phyloP scores from a whole-genome alignment of 768 basidiomycete species.

The Suillus variegatus region DNA sequence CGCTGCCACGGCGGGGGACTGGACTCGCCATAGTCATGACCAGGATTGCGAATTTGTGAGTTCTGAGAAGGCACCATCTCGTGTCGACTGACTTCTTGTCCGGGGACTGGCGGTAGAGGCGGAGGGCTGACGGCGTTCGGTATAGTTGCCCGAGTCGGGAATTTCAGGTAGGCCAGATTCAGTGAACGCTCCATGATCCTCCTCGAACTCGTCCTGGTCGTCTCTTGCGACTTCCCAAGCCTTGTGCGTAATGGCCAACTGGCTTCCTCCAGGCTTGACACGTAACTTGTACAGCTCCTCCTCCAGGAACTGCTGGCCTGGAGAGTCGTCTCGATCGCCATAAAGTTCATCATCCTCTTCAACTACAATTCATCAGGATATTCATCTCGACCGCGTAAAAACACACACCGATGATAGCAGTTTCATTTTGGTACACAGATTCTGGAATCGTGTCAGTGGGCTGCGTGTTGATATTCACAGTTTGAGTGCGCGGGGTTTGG shows the following conservation, averaged over 20 bases:
- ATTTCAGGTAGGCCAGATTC: slow-evolving; percentile 73
- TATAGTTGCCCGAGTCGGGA: slow-evolving; percentile 64
- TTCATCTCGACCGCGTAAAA: slow-evolving; percentile 47
- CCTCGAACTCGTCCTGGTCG: slow-evolving; percentile 53
- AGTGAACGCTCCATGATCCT: slow-evolving; percentile 52
- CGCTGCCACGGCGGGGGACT: slow-evolving; percentile 81
- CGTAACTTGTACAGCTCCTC: slow-evolving; percentile 81
- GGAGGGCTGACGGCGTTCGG: slow-evolving; percentile 43
- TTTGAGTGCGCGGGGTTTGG: slow-evolving; percentile 64
- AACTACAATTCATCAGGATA: slow-evolving; percentile 33
- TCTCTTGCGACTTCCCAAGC: slow-evolving; percentile 82
- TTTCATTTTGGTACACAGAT: slow-evolving; percentile 44
- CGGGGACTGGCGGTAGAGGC: slow-evolving; percentile 43
- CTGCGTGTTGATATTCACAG: slow-evolving; percentile 71
- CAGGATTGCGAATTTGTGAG: slow-evolving; percentile 42
- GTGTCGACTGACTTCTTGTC: slow-evolving; percentile 35
- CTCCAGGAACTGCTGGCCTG: slow-evolving; percentile 78
- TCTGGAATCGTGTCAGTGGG: slow-evolving; percentile 61
- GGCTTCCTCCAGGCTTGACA: slow-evolving; percentile 67
- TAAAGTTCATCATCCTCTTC: slow-evolving; percentile 36
- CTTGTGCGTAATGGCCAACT: slow-evolving; percentile 67
- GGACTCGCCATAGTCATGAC: slow-evolving; percentile 43
- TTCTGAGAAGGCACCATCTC: slow-evolving; percentile 49
- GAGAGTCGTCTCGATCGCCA: slow-evolving; percentile 60
- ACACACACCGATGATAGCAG: slow-evolving; percentile 34